Evolutionary conservation across 805 yeast genomes (phyloP), one percentile per base, ranked within the genome.

Genomic region (Wickerhamomyces pijperi): DNA sequence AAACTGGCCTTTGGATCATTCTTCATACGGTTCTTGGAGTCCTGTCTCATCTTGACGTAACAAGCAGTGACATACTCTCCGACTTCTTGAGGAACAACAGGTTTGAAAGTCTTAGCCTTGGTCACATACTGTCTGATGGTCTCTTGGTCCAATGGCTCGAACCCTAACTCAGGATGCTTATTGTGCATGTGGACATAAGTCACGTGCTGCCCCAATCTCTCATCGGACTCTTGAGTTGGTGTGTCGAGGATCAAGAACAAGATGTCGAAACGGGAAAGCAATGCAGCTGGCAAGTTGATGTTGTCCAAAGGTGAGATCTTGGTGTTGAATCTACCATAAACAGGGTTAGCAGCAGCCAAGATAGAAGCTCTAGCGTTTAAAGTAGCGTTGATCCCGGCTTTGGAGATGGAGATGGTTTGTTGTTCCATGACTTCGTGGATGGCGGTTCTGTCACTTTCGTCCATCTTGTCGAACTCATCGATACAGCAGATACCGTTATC

Each of bases 371-470:
- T 75, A 7, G 98, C 98, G 57, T 92, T 92, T 50, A 92, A 68
- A 2, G 97, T 85, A 9, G 98, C 92, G 46, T 92, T 84, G 50
- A 92, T 92, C 49, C 98, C 98, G 3, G 98, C 98, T 61, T 92
- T 92, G 34, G 97, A 84, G 42, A 92, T 92, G 18, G 95, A 84
- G 42, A 92, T 92, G 2, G 98, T 92, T 62, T 92, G 98, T 60
- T 92, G 98, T 64, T 92, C 98, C 98, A 92, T 92, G 28, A 92
- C 98, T 68, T 90, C 98, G 62, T 90, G 97, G 55, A 92, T 92
- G 2, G 97, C 97, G 0, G 97, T 92, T 55, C 98, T 72, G 63
- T 92, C 98, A 46, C 73, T 64, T 60, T 92, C 98, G 58, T 90
- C 97, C 98, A 92, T 92, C 66, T 92, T 92, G 63, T 92, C 98